phyloP scores from a whole-genome alignment of 1,139 yeast genomes.

The Protomyces arabidopsidicola region DNA sequence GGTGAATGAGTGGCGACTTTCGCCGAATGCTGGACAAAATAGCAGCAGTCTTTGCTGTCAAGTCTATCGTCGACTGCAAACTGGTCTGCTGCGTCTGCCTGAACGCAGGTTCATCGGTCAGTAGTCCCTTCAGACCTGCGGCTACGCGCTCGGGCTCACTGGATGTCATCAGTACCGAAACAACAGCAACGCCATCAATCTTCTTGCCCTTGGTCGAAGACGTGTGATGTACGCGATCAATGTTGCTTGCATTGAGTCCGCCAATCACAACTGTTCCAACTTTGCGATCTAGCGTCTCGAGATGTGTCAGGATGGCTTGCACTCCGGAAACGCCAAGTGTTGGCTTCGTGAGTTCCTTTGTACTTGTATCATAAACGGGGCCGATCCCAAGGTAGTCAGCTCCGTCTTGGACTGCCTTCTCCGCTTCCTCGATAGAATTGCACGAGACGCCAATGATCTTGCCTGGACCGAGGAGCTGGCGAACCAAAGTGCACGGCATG shows the following conservation, averaged over 20 bases:
- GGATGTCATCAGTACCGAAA: conserved; percentile 77
- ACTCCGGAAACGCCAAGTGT: conserved; percentile 68
- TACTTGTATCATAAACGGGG: conserved; percentile 66
- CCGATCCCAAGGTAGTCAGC: conserved; percentile 89
- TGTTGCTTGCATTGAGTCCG: conserved; percentile 69
- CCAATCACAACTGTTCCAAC: conserved; percentile 70
- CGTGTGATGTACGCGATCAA: conserved; percentile 52
- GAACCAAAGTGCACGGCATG: conserved; percentile 55
- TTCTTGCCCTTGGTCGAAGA: conserved; percentile 48
- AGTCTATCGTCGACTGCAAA: not conserved
- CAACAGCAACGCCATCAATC: conserved; percentile 79
- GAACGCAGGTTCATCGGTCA: conserved; percentile 34
- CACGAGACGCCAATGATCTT: conserved; percentile 81
- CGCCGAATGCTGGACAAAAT: conserved; percentile 8
- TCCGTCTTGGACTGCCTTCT: conserved; percentile 51
- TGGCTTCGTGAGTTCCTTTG: conserved; percentile 55
- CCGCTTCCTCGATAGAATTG: conserved; percentile 55
- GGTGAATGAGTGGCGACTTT: conserved; percentile 65
- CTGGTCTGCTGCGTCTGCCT: conserved; percentile 1
- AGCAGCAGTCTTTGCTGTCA: not conserved
- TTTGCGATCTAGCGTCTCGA: conserved; percentile 30
- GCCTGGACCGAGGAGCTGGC: conserved; percentile 62
- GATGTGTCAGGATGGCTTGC: conserved; percentile 47
- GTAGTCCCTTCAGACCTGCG: conserved; percentile 35
- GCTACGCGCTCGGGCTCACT: conserved; percentile 57